Conservation (phyloP, 257 asterid genomes). For the Apocynum venetum region DNA sequence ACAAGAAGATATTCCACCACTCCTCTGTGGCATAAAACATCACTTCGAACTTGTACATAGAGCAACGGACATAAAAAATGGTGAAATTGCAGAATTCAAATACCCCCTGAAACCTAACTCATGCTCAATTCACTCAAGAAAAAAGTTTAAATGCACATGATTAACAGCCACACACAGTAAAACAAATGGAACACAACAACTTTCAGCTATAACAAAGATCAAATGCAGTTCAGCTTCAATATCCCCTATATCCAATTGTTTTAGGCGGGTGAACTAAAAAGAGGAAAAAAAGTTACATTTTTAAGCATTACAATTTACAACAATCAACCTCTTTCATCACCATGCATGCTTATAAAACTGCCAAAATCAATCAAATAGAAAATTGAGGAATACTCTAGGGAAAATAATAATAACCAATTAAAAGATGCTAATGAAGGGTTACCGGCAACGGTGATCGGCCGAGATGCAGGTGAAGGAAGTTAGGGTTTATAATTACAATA, state of each 20-base stretch:
- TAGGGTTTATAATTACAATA: background rate
- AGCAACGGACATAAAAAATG: background rate
- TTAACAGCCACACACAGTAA: background rate
- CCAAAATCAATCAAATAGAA: background rate
- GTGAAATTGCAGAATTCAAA: background rate
- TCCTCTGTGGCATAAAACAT: background rate
- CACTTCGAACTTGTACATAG: background rate
- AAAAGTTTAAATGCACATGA: background rate
- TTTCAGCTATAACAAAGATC: background rate
- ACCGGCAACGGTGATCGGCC: slow-evolving; percentile 10
- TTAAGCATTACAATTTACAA: background rate
- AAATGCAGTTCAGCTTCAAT: background rate
- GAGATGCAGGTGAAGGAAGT: background rate
- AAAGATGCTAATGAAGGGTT: background rate
- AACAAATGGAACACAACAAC: background rate
- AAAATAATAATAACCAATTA: background rate
- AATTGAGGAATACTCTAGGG: background rate
- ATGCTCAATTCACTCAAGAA: background rate
- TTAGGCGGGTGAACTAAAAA: background rate
- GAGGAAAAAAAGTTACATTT: background rate
- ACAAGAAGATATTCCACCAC: background rate
- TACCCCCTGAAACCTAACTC: background rate
- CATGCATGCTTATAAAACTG: background rate
- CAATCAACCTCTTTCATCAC: background rate
- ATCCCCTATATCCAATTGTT: background rate